Base-by-base conservation (phyloP, 2,329 filamentous ascomycete genomes). In the Dothiorella sarmentorum region DNA sequence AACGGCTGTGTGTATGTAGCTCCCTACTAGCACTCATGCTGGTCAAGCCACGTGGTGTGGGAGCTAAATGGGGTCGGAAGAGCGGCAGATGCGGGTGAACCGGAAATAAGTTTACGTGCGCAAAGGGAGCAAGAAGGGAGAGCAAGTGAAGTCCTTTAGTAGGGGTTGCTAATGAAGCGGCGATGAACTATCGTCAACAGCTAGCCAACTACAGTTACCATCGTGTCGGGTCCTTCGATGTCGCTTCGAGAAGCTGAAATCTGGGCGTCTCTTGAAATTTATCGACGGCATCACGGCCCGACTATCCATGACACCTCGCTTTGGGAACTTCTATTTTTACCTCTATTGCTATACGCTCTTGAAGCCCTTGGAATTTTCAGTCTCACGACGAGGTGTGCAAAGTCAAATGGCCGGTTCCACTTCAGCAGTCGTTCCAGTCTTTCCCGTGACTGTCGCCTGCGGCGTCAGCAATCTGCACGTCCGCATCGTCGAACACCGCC, bases 211-310 rank as follows among this genome's bases (percentile, higher is more conserved):
- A 11, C 40, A n/a, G 26, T 45, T 40, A 40, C 49, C 49, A 17
- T 18, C 35, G 49, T 40, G 49, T 42, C 49, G 49, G 49, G 49
- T 53, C 49, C 49, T 40, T 53, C 49, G 49, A 53, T 18, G 22
- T 35, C 20, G 49, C 49, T 53, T 53, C 49, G 33, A 53, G 49
- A 53, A 53, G 10, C 49, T 53, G 49, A 22, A 26, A 52, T 26
- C 42, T 44, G 22, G 9, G 33, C 33, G 49, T 42, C 35, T 53
- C 35, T 53, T 53, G 49, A 35, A 17, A 42, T 53, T 17, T 40
- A 29, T 53, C 35, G 49, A 40, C 49, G 49, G 49, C 35, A 15
- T 10, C 35, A 10, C 49, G 49, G 49, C 49, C 49, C 49, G 49
- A 3, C 13, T 27, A 9, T 11, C 49, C 49, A 35, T 24, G 5